A percentile compares a stretch with the other conserved stretches of the same genome.
Conservation (phyloP, 2,329 filamentous ascomycete genomes). For the Botryotinia calthae region DNA sequence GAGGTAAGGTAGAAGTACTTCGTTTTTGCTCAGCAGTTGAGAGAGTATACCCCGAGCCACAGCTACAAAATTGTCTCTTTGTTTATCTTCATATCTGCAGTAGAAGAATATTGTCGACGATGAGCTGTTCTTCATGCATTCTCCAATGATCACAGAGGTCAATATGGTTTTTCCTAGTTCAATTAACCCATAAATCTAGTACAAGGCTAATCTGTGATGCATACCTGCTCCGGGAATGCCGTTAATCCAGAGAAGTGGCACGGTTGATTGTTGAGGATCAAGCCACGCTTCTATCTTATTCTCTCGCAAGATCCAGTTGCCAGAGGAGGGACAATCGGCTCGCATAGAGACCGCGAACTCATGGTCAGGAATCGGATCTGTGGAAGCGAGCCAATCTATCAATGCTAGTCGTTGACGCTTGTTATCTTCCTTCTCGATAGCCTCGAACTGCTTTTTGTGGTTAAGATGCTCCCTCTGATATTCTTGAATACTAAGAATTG, state of each 20-base stretch:
- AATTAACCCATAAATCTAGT: conserved; percentile 16
- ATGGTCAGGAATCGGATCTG: conserved; percentile 7
- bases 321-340: conserved; percentile 21
- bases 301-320: conserved; percentile 39
- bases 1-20: conserved; percentile 36
- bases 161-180: conserved; percentile 42
- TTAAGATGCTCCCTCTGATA: conserved; percentile 26
- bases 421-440: conserved; percentile 24
- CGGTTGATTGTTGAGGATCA: conserved; percentile 15
- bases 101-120: conserved; percentile 41
- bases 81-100: conserved; percentile 39
- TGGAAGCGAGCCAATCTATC: conserved; percentile 29
- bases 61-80: conserved; percentile 38
- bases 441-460: conserved; percentile 28
- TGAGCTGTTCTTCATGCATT: conserved; percentile 24
- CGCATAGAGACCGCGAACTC: not conserved
- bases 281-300: conserved; percentile 25
- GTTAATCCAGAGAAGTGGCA: conserved; percentile 41
- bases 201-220: conserved; percentile 5
- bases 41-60: conserved; percentile 39
- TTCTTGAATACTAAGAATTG: conserved; percentile 25
- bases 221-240: conserved; percentile 44
- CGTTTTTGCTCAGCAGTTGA: conserved; percentile 39
- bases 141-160: conserved; percentile 42
- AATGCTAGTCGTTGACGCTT: conserved; percentile 24